These are phyloP conservation scores for Xerocomus nothofagi DNA, from an alignment of 1,284 basidiomycete species.

Conservation along the genomic window DNA sequence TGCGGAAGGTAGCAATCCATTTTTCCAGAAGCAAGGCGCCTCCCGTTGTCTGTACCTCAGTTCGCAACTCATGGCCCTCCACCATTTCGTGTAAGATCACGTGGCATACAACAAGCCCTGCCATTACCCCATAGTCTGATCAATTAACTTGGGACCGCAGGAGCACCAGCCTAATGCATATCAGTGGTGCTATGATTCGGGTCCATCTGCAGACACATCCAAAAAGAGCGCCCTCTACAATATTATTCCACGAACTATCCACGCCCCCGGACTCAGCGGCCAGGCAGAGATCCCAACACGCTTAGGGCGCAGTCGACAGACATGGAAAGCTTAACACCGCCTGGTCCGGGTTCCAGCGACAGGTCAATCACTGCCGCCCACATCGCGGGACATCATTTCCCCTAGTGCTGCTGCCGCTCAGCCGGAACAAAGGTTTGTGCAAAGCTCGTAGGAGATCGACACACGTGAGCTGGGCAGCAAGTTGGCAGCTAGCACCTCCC, in stretches of 20 bases:
- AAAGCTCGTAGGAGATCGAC: neutral
- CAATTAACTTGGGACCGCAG: slow-evolving; percentile 40
- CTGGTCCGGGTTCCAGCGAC: neutral
- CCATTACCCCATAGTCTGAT: slow-evolving; percentile 42
- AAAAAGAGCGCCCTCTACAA: slow-evolving; percentile 38
- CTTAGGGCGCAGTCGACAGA: neutral
- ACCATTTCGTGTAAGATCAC: slow-evolving; percentile 33
- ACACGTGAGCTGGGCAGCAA: neutral
- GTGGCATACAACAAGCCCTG: slow-evolving; percentile 37
- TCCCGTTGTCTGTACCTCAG: slow-evolving; percentile 24
- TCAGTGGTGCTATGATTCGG: slow-evolving; percentile 50
- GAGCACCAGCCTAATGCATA: slow-evolving; percentile 44
- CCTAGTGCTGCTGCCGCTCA: neutral
- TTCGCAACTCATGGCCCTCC: slow-evolving; percentile 15
- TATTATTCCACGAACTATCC: slow-evolving; percentile 41
- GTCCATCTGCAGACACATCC: slow-evolving; percentile 31
- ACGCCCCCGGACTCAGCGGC: slow-evolving; percentile 4
- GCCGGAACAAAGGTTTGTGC: slow-evolving; percentile 1
- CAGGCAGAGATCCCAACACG: slow-evolving; percentile 14
- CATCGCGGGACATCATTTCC: neutral
- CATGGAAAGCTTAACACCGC: neutral
- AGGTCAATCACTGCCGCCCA: neutral
- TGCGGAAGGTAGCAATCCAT: slow-evolving; percentile 16
- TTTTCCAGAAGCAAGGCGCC: slow-evolving; percentile 13
- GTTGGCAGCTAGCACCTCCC: neutral